These are phyloP conservation scores for Berberis thunbergii DNA, from an alignment of 164 flowering plant genomes.

Conservation along the genomic window DNA sequence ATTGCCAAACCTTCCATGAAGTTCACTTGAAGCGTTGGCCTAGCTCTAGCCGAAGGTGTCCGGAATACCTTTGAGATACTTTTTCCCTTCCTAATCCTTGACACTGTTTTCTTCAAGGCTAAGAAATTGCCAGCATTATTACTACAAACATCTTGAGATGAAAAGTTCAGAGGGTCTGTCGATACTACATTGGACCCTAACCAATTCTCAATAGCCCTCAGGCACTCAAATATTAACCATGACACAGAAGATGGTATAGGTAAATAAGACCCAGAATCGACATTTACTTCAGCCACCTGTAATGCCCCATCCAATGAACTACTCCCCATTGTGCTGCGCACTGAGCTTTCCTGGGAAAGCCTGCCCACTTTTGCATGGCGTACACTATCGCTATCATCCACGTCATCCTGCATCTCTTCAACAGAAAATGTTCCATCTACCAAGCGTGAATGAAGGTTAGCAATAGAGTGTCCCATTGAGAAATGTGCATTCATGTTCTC, in stretches of 20 bases:
- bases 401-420: constrained; percentile 17
- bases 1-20: constrained; percentile 12
- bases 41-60: constrained; percentile 15
- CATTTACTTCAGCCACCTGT: constrained; percentile 20
- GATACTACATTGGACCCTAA: constrained; percentile 42
- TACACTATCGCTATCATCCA: constrained; percentile 37
- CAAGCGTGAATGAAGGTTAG: constrained; percentile 53
- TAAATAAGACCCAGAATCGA: constrained; percentile 13
- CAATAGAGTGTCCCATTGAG: constrained; percentile 45
- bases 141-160: constrained; percentile 18
- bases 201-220: constrained; percentile 68
- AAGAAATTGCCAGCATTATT: constrained; percentile 25
- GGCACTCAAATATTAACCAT: constrained; percentile 54
- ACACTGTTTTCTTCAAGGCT: constrained; percentile 38
- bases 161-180: constrained; percentile 14
- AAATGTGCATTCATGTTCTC: constrained; percentile 58
- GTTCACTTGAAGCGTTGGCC: constrained; percentile 23
- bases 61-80: constrained; percentile 17
- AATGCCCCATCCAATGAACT: constrained; percentile 15
- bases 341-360: constrained; percentile 67
- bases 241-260: constrained; percentile 36
- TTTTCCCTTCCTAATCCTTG: constrained; percentile 41
- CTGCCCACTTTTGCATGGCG: constrained; percentile 80
- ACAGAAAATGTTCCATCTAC: constrained; percentile 59
- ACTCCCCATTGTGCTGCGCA: constrained; percentile 36